phyloP scores from a whole-genome alignment of 108 stramenopile genomes.

The Cyclostephanos tholiformis region DNA sequence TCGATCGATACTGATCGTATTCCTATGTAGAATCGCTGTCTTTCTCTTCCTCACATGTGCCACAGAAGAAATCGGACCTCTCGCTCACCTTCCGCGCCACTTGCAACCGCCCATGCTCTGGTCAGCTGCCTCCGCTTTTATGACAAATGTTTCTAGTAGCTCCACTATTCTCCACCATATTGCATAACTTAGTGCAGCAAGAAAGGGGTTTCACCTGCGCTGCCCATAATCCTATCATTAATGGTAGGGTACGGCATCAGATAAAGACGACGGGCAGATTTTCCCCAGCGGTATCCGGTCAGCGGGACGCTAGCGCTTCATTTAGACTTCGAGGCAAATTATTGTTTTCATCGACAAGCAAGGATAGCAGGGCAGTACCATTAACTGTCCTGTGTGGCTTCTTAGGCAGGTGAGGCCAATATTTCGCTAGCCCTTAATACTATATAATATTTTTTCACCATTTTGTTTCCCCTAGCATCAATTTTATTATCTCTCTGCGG shows the following conservation, averaged over 20 bases:
- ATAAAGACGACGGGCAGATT: slow-evolving; percentile 7
- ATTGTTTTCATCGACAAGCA: slow-evolving; percentile 9
- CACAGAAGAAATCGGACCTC: too few relatives aligned
- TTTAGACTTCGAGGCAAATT: slow-evolving; percentile 7
- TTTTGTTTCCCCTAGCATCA: not conserved
- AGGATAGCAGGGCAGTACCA: slow-evolving; percentile 56
- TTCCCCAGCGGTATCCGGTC: not conserved
- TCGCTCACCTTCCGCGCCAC: not conserved
- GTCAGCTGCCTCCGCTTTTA: not conserved
- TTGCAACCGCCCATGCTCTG: not conserved
- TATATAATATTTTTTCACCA: not conserved
- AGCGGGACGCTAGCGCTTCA: not conserved
- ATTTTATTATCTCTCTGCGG: slow-evolving; percentile 39
- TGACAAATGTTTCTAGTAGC: not conserved
- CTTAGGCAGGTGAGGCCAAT: slow-evolving; percentile 59
- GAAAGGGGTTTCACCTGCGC: not conserved
- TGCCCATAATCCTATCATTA: slow-evolving; percentile 2
- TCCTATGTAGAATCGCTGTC: too few relatives aligned
- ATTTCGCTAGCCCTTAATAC: not conserved
- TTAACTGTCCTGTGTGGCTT: slow-evolving; percentile 94
- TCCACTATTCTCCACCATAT: slow-evolving; percentile 1
- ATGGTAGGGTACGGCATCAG: not conserved
- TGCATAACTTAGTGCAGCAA: not conserved
- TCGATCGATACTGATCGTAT: too few relatives aligned
- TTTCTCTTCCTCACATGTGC: too few relatives aligned